These are phyloP conservation scores for Cryphonectria radicalis DNA, from an alignment of 2,329 filamentous ascomycete species.

Conservation along the genomic window DNA sequence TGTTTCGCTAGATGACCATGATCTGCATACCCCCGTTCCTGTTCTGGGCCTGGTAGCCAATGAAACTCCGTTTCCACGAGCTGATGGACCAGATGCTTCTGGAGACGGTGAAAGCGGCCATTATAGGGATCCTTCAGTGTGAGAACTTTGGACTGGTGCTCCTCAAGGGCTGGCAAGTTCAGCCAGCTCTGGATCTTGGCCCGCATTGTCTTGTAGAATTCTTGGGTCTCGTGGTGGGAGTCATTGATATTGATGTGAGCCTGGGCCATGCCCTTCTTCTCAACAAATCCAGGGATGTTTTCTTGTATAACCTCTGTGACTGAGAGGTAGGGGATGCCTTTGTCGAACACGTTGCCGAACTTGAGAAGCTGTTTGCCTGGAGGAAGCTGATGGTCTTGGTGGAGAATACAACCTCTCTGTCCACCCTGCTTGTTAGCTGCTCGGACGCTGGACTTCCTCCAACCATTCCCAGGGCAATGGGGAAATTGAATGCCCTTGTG, in stretches of 20 bases:
- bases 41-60: slow-evolving; percentile 25
- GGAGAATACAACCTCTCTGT: slow-evolving; percentile 38
- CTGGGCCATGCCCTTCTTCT: background rate
- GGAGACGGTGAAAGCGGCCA: slow-evolving; percentile 35
- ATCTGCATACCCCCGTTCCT: slow-evolving; percentile 24
- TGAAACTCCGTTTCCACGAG: slow-evolving; percentile 34
- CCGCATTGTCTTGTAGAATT: slow-evolving; percentile 28
- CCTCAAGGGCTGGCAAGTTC: background rate
- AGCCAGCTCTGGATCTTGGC: slow-evolving; percentile 25
- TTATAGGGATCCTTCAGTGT: slow-evolving; percentile 34
- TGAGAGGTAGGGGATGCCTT: slow-evolving; percentile 41
- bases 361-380: slow-evolving; percentile 35
- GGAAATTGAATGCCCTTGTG: slow-evolving; percentile 39
- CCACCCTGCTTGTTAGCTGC: slow-evolving; percentile 32
- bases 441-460: slow-evolving; percentile 16
- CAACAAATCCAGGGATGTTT: slow-evolving; percentile 20
- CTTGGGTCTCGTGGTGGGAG: slow-evolving; percentile 19
- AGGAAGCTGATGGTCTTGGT: slow-evolving; percentile 39
- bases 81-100: slow-evolving; percentile 36
- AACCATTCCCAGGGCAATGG: slow-evolving; percentile 38
- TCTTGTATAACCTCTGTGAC: slow-evolving; percentile 31
- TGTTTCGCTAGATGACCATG: slow-evolving; percentile 27
- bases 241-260: slow-evolving; percentile 21
- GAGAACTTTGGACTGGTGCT: slow-evolving; percentile 16
- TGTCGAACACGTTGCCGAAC: slow-evolving; percentile 34